These are phyloP conservation scores for Cyclotella baltica DNA, from an alignment of 108 stramenopile species.

Conservation along the genomic window DNA sequence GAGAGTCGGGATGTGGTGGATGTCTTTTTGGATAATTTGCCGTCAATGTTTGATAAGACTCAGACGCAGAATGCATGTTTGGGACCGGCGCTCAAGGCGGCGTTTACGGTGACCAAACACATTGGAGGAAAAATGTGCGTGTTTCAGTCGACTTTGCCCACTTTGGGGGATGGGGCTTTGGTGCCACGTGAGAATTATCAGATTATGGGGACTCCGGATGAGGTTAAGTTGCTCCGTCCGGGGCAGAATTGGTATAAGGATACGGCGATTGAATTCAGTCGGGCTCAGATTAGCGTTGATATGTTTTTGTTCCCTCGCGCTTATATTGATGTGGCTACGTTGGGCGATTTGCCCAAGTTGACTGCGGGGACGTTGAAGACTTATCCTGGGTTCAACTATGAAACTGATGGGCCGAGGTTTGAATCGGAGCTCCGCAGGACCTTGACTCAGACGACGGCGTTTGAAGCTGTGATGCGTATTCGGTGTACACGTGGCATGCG, in stretches of 20 bases:
- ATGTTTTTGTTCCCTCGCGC: constrained; percentile 91
- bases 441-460: constrained; percentile 89
- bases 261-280: constrained; percentile 94
- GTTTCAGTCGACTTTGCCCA: constrained; percentile 91
- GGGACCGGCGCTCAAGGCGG: constrained; percentile 95
- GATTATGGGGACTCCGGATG: constrained; percentile 93
- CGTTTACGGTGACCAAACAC: constrained; percentile 94
- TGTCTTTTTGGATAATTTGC: constrained; percentile 91
- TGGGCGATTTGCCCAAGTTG: constrained; percentile 85
- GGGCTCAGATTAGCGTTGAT: constrained; percentile 97
- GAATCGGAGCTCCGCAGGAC: constrained; percentile 81
- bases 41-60: constrained; percentile 91
- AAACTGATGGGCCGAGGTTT: constrained; percentile 83
- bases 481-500: constrained; percentile 95
- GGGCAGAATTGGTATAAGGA: constrained; percentile 92
- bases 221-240: constrained; percentile 89
- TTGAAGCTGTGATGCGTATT: constrained; percentile 98
- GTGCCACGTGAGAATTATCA: constrained; percentile 91
- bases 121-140: constrained; percentile 98
- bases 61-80: constrained; percentile 67
- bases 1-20: constrained; percentile 91
- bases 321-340: constrained; percentile 94
- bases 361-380: constrained; percentile 92
- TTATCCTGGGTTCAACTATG: constrained; percentile 88
- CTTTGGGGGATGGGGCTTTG: constrained; percentile 91